phyloP scores from a whole-genome alignment of 1,284 basidiomycete genomes.

The Termitomyces sp. region DNA sequence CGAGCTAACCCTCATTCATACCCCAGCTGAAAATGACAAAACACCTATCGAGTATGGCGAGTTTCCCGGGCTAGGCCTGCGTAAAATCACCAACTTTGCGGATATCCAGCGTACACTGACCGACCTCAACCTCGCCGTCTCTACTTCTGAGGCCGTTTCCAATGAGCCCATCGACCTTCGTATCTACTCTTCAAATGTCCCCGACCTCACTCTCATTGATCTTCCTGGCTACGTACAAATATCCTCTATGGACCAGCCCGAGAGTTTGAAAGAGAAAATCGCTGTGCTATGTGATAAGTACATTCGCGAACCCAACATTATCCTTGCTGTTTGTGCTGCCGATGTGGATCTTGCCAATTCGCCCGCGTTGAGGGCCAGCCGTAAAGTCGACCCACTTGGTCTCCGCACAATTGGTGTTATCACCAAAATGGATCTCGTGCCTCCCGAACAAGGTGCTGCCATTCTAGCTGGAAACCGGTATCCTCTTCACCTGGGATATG shows the following conservation, averaged over 20 bases:
- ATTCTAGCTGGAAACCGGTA: slow-evolving; percentile 92
- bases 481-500: slow-evolving; percentile 95
- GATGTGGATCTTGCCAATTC: slow-evolving; percentile 99
- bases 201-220: slow-evolving; percentile 96
- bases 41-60: slow-evolving; percentile 86
- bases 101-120: slow-evolving; percentile 90
- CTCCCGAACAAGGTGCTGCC: slow-evolving; percentile 74
- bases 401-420: slow-evolving; percentile 95
- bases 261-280: slow-evolving; percentile 92
- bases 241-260: slow-evolving; percentile 92
- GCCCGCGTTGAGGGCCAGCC: slow-evolving; percentile 88
- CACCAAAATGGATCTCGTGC: slow-evolving; percentile 98
- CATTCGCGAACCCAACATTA: slow-evolving; percentile 96
- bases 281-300: slow-evolving; percentile 89
- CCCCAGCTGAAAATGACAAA: slow-evolving; percentile 54
- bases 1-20: slow-evolving; percentile 95
- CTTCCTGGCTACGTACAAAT: slow-evolving; percentile 98
- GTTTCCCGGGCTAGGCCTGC: slow-evolving; percentile 86
- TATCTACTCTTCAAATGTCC: slow-evolving; percentile 94
- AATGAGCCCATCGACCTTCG: slow-evolving; percentile 95
- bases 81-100: slow-evolving; percentile 85
- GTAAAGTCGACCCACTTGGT: slow-evolving; percentile 92
- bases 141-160: slow-evolving; percentile 85
- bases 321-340: slow-evolving; percentile 95
- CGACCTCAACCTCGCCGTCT: slow-evolving; percentile 93